Base-by-base conservation (phyloP, 768 basidiomycete genomes). In the Rhodosporidiobolus odoratus region DNA sequence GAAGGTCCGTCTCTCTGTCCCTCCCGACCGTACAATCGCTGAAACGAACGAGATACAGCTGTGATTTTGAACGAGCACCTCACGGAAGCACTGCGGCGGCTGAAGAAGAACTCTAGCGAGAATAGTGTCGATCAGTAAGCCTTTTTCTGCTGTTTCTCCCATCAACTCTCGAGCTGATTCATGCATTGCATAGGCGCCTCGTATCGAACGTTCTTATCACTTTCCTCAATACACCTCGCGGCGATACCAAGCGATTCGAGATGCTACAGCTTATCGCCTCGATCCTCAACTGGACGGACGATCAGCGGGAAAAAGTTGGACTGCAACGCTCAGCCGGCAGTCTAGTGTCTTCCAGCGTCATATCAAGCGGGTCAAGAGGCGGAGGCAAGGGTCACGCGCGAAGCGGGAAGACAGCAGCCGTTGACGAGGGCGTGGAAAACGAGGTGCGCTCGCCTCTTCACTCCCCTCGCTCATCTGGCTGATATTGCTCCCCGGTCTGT, bases 21-120 rank as follows among this genome's bases (percentile, higher is more conserved):
- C 62, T 35, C 8, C 3, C 21, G 21, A 34, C 23, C 16, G n/a
- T 41, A 52, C 8, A 32, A 37, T 0, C 7, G 19, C 32, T 2
- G n/a, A 50, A 9, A 50, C 12, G 7, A 10, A 9, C 48, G 9
- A 9, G 9, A 12, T 19, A 19, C 73, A 95, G 95, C 89, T 60
- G 92, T 99, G 21, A 95, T 97, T 68, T 87, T 94, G 78, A 98
- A 98, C 75, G 96, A 98, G 78, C 96, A 99, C 77, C 83, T 99
- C 17, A 96, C 93, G 76, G 95, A 98, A 80, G 96, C 96, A 5
- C 85, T 99, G n/a, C 90, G 95, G 19, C 88, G 96, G 32, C 84
- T 99, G 59, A 87, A 92, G 56, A 88, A 88, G 73, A 90, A 87
- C 68, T 88, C 91, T 0, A 85, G 90, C 12, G 86, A 86, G 43